Conservation (phyloP, 257 asterid species). For the Solanum tarijense region DNA sequence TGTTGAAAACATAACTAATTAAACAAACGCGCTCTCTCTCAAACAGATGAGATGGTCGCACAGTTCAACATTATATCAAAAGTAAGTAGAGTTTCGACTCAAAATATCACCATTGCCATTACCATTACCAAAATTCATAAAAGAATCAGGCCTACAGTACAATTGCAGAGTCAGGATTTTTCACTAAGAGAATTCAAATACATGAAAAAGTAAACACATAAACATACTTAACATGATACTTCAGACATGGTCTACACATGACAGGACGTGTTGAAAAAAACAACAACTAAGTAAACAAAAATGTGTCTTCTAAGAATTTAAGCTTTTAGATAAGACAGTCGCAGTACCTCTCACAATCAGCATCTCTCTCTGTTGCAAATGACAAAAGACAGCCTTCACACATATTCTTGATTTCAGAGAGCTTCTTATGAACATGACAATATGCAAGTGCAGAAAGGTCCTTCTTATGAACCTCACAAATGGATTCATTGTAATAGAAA, state of each 20-base stretch:
- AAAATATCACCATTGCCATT: background rate
- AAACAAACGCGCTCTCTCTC: background rate
- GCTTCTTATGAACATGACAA: slow-evolving; percentile 65
- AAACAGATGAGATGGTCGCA: background rate
- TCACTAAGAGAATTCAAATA: background rate
- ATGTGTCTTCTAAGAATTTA: background rate
- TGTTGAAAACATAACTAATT: background rate
- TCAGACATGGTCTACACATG: background rate
- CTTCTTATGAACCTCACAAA: slow-evolving; percentile 73
- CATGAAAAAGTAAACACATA: background rate
- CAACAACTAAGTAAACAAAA: background rate
- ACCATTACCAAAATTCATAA: background rate
- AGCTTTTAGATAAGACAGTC: background rate
- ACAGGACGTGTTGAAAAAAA: background rate
- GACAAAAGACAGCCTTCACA: slow-evolving; percentile 75
- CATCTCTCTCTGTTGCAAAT: slow-evolving; percentile 47
- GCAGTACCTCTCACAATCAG: slow-evolving; percentile 8
- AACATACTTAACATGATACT: background rate
- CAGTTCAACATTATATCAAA: background rate
- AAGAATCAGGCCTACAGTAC: background rate
- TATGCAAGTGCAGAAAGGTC: slow-evolving; percentile 74
- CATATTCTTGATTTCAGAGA: slow-evolving; percentile 60
- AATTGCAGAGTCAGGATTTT: background rate
- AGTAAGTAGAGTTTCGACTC: background rate
- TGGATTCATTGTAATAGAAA: slow-evolving; percentile 65